Percentiles rank a stretch among this genome's conserved stretches.
Evolutionary conservation across 106 monocot genomes (phyloP).

Genomic region (Gastrodia elata): DNA sequence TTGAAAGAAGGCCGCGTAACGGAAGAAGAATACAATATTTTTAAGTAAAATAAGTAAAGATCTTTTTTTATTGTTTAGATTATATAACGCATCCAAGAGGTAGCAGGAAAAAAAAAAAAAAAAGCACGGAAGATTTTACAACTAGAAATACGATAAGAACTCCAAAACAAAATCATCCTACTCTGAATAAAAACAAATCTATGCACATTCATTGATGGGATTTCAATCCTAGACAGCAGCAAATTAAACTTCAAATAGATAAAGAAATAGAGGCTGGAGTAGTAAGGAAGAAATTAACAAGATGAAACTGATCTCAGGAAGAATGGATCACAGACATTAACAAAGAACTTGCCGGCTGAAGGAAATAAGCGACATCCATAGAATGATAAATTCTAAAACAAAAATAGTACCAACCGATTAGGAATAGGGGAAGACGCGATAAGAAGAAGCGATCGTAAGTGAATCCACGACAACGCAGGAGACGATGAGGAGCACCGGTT

Average conservation of each 20-base stretch:
- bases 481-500: conserved; percentile 21
- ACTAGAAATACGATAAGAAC: neutral
- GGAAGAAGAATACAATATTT: no score
- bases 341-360: neutral
- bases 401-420: conserved; percentile 27
- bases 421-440: conserved; percentile 35
- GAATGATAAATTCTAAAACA: neutral
- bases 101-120: neutral
- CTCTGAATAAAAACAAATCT: neutral
- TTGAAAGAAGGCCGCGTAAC: no score
- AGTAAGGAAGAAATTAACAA: neutral
- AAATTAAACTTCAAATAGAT: neutral
- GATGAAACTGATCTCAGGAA: neutral
- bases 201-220: neutral
- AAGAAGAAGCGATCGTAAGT: conserved; percentile 53
- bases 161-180: neutral
- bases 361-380: neutral
- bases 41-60: no score
- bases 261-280: neutral
- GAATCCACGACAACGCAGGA: conserved; percentile 42
- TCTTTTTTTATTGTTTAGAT: neutral
- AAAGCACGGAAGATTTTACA: neutral
- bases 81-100: neutral
- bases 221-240: neutral
- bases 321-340: neutral